Evolutionary conservation across 2,329 filamentous ascomycete genomes (phyloP).

Genomic region (Emergomyces pasteurianus): DNA sequence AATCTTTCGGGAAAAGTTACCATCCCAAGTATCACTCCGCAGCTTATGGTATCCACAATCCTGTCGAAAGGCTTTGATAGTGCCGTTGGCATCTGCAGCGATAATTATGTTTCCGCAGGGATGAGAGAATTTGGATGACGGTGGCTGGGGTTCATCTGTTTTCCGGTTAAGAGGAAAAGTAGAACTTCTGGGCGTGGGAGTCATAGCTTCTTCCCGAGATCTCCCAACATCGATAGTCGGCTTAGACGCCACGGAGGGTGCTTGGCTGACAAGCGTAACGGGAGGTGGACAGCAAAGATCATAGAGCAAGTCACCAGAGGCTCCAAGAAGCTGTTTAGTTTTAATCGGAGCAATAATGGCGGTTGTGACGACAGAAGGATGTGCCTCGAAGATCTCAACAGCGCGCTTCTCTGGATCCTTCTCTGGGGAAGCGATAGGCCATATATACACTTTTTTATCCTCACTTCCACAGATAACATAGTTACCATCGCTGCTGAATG

Average conservation of each 20-base stretch:
- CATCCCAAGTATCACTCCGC: constrained; percentile 64
- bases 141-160: constrained; percentile 61
- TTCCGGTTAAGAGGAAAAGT: constrained; percentile 26
- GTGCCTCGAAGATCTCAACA: constrained; percentile 81
- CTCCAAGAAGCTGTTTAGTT: constrained; percentile 64
- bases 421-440: constrained; percentile 55
- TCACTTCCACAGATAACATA: constrained; percentile 92
- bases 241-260: constrained; percentile 48
- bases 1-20: constrained; percentile 59
- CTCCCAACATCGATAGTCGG: constrained; percentile 32
- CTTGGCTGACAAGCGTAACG: constrained; percentile 63
- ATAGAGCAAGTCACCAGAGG: constrained; percentile 85
- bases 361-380: constrained; percentile 78
- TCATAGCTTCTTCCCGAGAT: constrained; percentile 10
- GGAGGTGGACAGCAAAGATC: constrained; percentile 93
- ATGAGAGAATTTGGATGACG: constrained; percentile 64
- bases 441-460: constrained; percentile 80
- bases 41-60: constrained; percentile 81
- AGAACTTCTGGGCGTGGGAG: constrained; percentile 16
- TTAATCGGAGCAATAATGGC: constrained; percentile 71
- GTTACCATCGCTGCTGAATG: constrained; percentile 72
- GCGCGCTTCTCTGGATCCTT: constrained; percentile 69
- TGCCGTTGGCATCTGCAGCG: constrained; percentile 75
- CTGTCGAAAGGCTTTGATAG: constrained; percentile 89
- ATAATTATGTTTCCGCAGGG: constrained; percentile 79